These are phyloP conservation scores for Phytophthora niederhauseri DNA, from an alignment of 352 stramenopile species.

Conservation along the genomic window DNA sequence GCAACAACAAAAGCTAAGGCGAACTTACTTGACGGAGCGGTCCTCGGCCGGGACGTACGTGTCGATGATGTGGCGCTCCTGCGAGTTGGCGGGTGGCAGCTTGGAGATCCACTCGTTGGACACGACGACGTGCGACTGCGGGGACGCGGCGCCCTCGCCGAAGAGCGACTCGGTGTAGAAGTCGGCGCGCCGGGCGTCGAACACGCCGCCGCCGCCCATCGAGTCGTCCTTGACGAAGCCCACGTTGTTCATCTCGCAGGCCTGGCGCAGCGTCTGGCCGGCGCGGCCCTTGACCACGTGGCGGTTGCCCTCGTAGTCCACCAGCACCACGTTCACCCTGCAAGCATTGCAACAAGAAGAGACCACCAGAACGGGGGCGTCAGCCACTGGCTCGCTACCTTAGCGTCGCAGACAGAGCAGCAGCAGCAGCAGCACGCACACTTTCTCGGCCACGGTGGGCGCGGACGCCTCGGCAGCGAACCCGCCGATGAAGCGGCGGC, in stretches of 20 bases:
- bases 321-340: conserved; percentile 85
- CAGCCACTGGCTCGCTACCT: neutral
- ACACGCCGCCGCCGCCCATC: conserved; percentile 71
- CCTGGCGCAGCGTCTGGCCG: conserved; percentile 83
- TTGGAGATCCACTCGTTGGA: conserved; percentile 90
- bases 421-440: conserved; percentile 42
- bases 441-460: conserved; percentile 63
- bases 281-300: conserved; percentile 82
- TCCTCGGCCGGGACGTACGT: conserved; percentile 82
- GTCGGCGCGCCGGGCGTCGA: conserved; percentile 67
- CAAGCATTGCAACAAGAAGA: conserved; percentile 1
- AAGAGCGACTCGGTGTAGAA: conserved; percentile 92
- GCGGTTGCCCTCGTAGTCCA: conserved; percentile 90
- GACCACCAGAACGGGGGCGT: conserved; percentile 18
- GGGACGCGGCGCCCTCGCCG: conserved; percentile 79
- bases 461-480: conserved; percentile 44
- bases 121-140: conserved; percentile 88
- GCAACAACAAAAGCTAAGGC: neutral
- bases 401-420: neutral
- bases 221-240: conserved; percentile 87
- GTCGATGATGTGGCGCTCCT: conserved; percentile 82
- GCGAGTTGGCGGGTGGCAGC: conserved; percentile 64
- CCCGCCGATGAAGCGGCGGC: conserved; percentile 61
- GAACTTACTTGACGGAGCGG: conserved; percentile 75
- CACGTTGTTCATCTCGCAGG: conserved; percentile 82